These are phyloP conservation scores for Lablab purpureus DNA, from an alignment of 306 rosid species.

Conservation along the genomic window DNA sequence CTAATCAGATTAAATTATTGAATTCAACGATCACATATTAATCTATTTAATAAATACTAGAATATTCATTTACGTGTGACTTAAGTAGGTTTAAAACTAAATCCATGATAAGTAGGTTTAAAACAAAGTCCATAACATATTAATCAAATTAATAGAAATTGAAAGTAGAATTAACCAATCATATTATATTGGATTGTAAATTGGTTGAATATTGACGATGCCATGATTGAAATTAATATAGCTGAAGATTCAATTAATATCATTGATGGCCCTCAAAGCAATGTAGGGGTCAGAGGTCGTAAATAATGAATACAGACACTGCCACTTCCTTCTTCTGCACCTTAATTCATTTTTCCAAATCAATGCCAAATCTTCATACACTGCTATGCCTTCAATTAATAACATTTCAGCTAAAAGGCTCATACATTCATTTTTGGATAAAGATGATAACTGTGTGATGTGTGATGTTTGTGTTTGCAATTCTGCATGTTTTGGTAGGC, in stretches of 20 bases:
- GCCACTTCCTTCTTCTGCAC: not conserved
- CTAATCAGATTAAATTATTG: too few species aligned
- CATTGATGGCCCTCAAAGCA: not conserved
- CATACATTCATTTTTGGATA: not conserved
- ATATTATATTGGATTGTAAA: not conserved
- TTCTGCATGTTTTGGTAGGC: not conserved
- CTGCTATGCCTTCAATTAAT: not conserved
- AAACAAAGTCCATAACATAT: too few species aligned
- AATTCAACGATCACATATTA: too few species aligned
- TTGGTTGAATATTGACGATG: not conserved
- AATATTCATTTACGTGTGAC: too few species aligned
- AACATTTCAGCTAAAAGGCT: conserved; percentile 4
- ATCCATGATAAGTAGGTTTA: too few species aligned
- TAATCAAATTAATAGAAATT: too few species aligned
- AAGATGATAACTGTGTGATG: not conserved
- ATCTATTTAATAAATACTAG: too few species aligned
- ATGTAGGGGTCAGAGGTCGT: not conserved
- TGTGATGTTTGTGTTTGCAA: too few species aligned
- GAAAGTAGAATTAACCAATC: too few species aligned
- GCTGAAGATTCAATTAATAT: not conserved
- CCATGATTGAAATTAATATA: not conserved
- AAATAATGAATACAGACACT: too few species aligned
- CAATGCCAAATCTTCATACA: not conserved
- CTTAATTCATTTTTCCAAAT: not conserved
- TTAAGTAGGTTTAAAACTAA: too few species aligned